These are phyloP conservation scores for Aspergillus awamori DNA, from an alignment of 2,329 filamentous ascomycete species.

Conservation along the genomic window DNA sequence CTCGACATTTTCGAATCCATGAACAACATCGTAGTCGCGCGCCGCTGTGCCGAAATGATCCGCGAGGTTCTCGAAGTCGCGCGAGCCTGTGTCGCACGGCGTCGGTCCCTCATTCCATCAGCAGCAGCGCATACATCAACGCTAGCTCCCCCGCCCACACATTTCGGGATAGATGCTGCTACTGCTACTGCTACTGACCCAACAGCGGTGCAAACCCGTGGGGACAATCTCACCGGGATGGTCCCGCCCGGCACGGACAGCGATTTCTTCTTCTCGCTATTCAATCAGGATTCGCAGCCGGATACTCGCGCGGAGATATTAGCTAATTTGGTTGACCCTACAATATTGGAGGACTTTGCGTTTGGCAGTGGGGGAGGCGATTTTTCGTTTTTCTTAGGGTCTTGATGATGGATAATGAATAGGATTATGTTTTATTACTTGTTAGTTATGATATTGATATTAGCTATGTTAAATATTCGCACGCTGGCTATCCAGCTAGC, in stretches of 20 bases:
- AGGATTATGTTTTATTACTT: no score
- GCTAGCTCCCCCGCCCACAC: background rate
- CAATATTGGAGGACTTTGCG: constrained; percentile 29
- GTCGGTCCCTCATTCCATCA: constrained; percentile 2
- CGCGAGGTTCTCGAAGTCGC: constrained; percentile 33
- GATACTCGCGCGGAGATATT: constrained; percentile 26
- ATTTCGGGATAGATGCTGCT: background rate
- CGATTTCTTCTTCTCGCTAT: constrained; percentile 25
- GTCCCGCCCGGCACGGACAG: constrained; percentile 2
- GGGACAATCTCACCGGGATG: background rate
- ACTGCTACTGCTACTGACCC: background rate
- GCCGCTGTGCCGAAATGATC: constrained; percentile 35
- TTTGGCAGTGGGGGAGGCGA: constrained; percentile 25
- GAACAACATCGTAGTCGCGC: constrained; percentile 34
- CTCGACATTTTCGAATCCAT: constrained; percentile 37
- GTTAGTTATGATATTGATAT: no score
- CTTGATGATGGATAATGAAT: background rate
- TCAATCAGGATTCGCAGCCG: constrained; percentile 20
- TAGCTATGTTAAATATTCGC: no score
- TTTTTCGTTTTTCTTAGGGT: constrained; percentile 18
- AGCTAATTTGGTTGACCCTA: constrained; percentile 28
- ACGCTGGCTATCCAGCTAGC: no score
- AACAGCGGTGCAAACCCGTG: background rate
- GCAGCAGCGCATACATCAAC: background rate
- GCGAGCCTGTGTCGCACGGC: constrained; percentile 19